Evolutionary conservation across 192 early-diverging fungal genomes (phyloP), one percentile per base, ranked within the genome.

Genomic region (Entomortierella beljakovae): DNA sequence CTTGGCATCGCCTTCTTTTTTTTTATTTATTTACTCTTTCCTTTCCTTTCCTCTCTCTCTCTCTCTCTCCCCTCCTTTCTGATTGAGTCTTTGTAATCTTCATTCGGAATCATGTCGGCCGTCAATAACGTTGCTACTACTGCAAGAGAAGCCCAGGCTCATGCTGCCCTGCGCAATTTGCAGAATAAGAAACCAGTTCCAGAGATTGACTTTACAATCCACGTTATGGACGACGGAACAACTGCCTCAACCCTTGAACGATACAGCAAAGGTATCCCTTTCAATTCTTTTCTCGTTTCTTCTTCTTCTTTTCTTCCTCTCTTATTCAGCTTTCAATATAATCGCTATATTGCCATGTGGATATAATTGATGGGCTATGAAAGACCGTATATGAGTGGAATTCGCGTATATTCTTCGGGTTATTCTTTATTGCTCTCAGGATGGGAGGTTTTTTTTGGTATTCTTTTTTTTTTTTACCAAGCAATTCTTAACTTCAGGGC

Each of bases 161-260:
- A 63, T 28, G 72, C 70, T 29, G 68, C 79, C 28, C 72, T 83
- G 43, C 69, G 70, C 52, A 85, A 67, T 64, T 34, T 81, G 25
- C 70, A 75, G 43, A 59, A 84, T 55, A 84, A 80, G 51, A 87
- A 82, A 66, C 70, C 74, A 15, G 69, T 88, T 10, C 88, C 88
- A 31, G 84, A 83, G 58, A 92, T 94, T 59, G 94, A 95, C 83
- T 94, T 95, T 75, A 90, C 92, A 15, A 84, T 93, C 49, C 90
- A 95, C 63, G 90, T 83, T 57, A 81, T 86, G 67, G 94, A 94
- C 40, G 89, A 91, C 74, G 93, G 92, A 53, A 83, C 86, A 32
- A 84, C 88, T 35, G 92, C 94, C 23, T 87, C 87, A 38, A 96
- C 94, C 15, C 80, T 70, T 7, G 92, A 93, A 48, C 89, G 95